phyloP scores from a whole-genome alignment of 805 yeast species.

The Candida nonsorbophila region DNA sequence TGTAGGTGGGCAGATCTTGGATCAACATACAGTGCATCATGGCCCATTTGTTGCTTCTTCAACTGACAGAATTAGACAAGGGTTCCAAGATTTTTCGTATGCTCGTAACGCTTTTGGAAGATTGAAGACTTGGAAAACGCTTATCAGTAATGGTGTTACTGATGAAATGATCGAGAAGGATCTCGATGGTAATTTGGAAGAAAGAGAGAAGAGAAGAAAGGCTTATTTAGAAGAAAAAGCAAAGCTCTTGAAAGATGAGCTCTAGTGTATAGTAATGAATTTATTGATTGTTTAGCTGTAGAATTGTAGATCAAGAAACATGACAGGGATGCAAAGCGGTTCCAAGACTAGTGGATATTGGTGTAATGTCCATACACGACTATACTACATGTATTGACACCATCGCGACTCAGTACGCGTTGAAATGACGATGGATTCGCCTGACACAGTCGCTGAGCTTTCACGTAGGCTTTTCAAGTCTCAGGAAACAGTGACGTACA shows the following conservation, averaged over 20 bases:
- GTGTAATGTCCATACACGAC: too few species aligned
- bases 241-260: slow-evolving; percentile 6
- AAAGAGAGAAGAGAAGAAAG: slow-evolving; percentile 18
- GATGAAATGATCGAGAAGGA: slow-evolving; percentile 36
- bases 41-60: slow-evolving; percentile 88
- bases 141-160: slow-evolving; percentile 39
- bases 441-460: slow-evolving; percentile 23
- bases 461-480: slow-evolving; percentile 19
- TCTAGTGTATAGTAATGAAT: too few species aligned
- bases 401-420: too few species aligned
- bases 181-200: slow-evolving; percentile 27
- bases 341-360: too few species aligned
- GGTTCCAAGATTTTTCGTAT: slow-evolving; percentile 66
- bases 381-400: too few species aligned
- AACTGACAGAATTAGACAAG: slow-evolving; percentile 59
- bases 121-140: slow-evolving; percentile 54
- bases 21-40: slow-evolving; percentile 77
- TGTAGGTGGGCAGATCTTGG: slow-evolving; percentile 69
- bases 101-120: slow-evolving; percentile 68
- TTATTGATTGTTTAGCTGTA: background rate
- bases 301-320: background rate
- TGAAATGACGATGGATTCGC: slow-evolving; percentile 32
- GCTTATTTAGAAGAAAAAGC: slow-evolving; percentile 7
- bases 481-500: slow-evolving; percentile 32
- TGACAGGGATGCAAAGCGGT: too few species aligned